These are phyloP conservation scores for Cicer yamashitae DNA, from an alignment of 306 rosid genomes.

Conservation along the genomic window DNA sequence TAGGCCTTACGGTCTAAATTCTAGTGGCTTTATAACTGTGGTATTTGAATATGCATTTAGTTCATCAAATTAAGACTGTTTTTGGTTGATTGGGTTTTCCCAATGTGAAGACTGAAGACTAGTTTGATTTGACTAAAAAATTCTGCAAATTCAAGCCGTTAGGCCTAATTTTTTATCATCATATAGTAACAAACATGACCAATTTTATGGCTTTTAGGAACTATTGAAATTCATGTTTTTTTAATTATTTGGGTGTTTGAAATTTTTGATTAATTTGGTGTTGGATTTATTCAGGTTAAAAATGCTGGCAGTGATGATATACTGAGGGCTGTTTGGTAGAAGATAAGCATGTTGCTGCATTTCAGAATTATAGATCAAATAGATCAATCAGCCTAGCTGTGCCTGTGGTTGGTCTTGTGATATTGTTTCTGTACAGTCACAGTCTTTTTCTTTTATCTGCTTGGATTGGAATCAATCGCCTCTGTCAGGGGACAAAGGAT, in stretches of 20 bases:
- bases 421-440: slow-evolving; percentile 42
- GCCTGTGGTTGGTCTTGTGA: slow-evolving; percentile 38
- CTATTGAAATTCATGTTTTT: background rate
- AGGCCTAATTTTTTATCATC: background rate
- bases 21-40: background rate
- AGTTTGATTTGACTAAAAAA: slow-evolving; percentile 4
- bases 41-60: background rate
- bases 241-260: background rate
- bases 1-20: no score
- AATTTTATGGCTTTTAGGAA: background rate
- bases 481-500: slow-evolving; percentile 49
- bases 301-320: slow-evolving; percentile 38
- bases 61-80: background rate
- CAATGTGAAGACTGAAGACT: background rate
- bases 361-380: slow-evolving; percentile 44
- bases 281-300: slow-evolving; percentile 49
- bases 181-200: background rate
- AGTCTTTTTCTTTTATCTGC: slow-evolving; percentile 28
- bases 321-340: slow-evolving; percentile 64
- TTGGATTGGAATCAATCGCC: slow-evolving; percentile 45
- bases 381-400: slow-evolving; percentile 35
- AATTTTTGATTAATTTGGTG: slow-evolving; percentile 19
- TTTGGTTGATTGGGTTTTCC: background rate
- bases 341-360: slow-evolving; percentile 34
- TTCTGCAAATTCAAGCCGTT: background rate